A percentile compares a stretch with the other conserved stretches of the same genome.
These are phyloP conservation scores for Nitzschia sp. DNA, from an alignment of 108 stramenopile species.

Conservation along the genomic window DNA sequence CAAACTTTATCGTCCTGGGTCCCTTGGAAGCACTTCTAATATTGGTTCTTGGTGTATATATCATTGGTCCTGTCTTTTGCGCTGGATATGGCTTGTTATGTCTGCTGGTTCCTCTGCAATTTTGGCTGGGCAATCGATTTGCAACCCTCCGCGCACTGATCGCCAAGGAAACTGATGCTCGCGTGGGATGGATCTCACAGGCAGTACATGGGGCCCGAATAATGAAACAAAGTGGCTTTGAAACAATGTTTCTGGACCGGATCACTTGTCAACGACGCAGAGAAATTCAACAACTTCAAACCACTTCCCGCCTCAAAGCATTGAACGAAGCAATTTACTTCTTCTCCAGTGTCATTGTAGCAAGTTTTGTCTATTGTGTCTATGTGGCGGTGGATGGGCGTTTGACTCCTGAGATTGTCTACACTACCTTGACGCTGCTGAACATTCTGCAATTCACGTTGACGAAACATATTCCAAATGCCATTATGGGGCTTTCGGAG, in stretches of 20 bases:
- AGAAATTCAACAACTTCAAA: constrained; percentile 69
- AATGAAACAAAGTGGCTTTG: constrained; percentile 88
- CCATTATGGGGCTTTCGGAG: constrained; percentile 77
- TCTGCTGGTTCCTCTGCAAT: constrained; percentile 85
- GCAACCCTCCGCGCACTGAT: constrained; percentile 68
- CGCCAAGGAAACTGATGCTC: constrained; percentile 84
- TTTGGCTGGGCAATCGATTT: constrained; percentile 69
- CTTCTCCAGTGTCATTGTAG: constrained; percentile 56
- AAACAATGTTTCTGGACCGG: constrained; percentile 68
- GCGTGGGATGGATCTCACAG: constrained; percentile 88
- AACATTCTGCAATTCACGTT: constrained; percentile 87
- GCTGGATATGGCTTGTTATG: constrained; percentile 81
- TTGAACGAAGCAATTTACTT: constrained; percentile 89
- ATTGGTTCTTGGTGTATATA: constrained; percentile 59
- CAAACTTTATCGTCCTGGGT: constrained; percentile 75
- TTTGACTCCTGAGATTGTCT: constrained; percentile 66
- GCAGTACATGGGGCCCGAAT: constrained; percentile 84
- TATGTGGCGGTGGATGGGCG: constrained; percentile 49
- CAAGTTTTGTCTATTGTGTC: constrained; percentile 65
- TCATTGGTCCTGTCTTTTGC: constrained; percentile 83
- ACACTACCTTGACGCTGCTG: constrained; percentile 71
- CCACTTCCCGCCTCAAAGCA: constrained; percentile 72
- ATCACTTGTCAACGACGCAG: constrained; percentile 58
- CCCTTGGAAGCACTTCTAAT: constrained; percentile 86
- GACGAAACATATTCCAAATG: constrained; percentile 85